A percentile compares a stretch with the other conserved stretches of the same genome.
Conservation (phyloP, 148 eudicot genomes). For the Rhododendron ferrugineum region DNA sequence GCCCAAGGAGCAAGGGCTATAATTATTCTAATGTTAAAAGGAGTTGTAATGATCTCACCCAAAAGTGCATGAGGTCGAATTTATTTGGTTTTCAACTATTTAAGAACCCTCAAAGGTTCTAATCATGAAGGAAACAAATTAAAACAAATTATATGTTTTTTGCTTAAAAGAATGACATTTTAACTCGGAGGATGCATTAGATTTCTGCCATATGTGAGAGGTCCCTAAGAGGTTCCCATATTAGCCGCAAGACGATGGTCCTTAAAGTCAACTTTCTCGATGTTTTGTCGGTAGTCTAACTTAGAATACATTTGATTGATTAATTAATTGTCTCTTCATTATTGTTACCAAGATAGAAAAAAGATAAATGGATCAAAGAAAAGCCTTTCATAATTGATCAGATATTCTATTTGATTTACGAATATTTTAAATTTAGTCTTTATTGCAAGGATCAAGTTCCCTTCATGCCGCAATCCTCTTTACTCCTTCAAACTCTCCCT, state of each 20-base stretch:
- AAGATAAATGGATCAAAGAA: background rate
- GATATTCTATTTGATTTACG: background rate
- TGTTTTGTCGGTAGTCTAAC: background rate
- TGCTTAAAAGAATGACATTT: too few species aligned
- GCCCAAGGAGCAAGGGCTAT: background rate
- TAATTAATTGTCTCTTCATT: background rate
- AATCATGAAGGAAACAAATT: background rate
- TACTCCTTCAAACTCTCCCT: background rate
- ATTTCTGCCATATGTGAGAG: too few species aligned
- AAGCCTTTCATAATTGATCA: background rate
- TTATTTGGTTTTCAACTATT: background rate
- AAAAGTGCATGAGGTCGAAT: background rate
- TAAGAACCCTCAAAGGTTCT: background rate
- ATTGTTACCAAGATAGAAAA: background rate
- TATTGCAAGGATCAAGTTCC: background rate
- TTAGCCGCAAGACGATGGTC: background rate
- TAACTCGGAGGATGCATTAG: too few species aligned
- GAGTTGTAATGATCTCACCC: background rate
- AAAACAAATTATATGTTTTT: too few species aligned
- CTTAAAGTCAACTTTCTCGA: background rate
- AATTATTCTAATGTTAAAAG: background rate
- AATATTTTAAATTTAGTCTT: background rate
- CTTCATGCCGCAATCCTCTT: background rate
- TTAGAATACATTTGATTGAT: background rate
- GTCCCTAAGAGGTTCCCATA: background rate